A percentile compares a stretch with the other conserved stretches of the same genome.
Evolutionary conservation across 2,329 filamentous ascomycete genomes (phyloP).

Genomic region (Fusarium tjaetaba): DNA sequence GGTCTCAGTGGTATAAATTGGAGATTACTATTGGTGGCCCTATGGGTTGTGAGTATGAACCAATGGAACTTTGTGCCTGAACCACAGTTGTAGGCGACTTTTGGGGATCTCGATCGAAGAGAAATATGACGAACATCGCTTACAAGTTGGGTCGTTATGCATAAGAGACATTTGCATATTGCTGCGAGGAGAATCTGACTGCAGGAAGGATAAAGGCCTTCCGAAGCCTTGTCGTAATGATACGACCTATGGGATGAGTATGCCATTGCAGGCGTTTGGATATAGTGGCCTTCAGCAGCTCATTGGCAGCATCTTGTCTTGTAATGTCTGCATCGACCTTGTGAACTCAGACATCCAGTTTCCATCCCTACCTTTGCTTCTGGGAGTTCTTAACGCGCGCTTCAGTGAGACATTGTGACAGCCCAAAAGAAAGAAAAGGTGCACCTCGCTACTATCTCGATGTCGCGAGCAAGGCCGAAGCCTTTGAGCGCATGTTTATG

Average conservation of each 20-base stretch:
- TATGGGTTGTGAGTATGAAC: background rate
- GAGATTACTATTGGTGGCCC: background rate
- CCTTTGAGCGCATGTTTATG: background rate
- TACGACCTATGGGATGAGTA: background rate
- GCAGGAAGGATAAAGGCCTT: background rate
- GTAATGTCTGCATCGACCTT: background rate
- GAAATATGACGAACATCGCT: conserved; percentile 8
- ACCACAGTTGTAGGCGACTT: background rate
- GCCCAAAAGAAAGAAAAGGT: background rate
- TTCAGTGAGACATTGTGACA: conserved; percentile 6
- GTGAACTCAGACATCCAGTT: background rate
- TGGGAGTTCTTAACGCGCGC: background rate
- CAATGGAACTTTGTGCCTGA: conserved; percentile 3
- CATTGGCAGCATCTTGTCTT: background rate
- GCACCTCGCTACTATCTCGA: background rate
- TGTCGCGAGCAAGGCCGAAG: background rate
- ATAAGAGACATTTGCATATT: background rate
- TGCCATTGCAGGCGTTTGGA: background rate
- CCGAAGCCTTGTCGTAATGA: background rate
- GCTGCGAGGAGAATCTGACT: background rate
- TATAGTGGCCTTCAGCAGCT: background rate
- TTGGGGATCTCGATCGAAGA: conserved; percentile 10
- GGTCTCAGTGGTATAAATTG: background rate
- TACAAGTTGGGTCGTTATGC: background rate
- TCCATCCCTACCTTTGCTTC: background rate